These are phyloP conservation scores for Phytophthora idaei DNA, from an alignment of 352 stramenopile species.

Conservation along the genomic window DNA sequence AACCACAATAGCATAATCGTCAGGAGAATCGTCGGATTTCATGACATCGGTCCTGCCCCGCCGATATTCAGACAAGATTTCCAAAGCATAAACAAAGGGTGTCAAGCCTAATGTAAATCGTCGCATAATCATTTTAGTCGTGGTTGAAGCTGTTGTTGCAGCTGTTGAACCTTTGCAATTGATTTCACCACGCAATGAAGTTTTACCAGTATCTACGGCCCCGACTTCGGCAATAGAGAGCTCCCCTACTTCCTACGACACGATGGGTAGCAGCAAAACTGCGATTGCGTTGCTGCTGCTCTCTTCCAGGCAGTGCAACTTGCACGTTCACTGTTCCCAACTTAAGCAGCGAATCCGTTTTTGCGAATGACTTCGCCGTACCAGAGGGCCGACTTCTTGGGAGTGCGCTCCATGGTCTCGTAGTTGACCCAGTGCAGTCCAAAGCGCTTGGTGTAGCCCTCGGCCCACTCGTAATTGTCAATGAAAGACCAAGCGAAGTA, in stretches of 20 bases:
- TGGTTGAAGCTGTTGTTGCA: slow-evolving; percentile 1
- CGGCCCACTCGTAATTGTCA: slow-evolving; percentile 94
- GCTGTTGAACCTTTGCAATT: background rate
- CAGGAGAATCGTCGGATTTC: background rate
- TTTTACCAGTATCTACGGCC: background rate
- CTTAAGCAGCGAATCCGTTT: slow-evolving; percentile 37
- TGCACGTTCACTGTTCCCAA: background rate
- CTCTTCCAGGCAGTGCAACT: background rate
- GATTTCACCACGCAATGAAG: background rate
- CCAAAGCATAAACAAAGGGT: background rate
- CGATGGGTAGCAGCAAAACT: background rate
- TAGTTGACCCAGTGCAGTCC: slow-evolving; percentile 70
- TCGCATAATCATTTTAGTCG: background rate
- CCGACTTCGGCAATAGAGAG: background rate
- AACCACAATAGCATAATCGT: background rate
- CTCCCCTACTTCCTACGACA: background rate
- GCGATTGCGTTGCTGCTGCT: background rate
- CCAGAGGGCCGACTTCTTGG: slow-evolving; percentile 72
- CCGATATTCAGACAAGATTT: too few species aligned
- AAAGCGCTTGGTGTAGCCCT: slow-evolving; percentile 70
- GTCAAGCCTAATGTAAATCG: background rate
- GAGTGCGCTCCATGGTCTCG: slow-evolving; percentile 67
- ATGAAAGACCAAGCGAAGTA: slow-evolving; percentile 94
- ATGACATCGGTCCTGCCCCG: background rate
- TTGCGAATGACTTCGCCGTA: slow-evolving; percentile 51